Conservation (phyloP, 495 filamentous ascomycete genomes). For the Trichocladium antarcticum region DNA sequence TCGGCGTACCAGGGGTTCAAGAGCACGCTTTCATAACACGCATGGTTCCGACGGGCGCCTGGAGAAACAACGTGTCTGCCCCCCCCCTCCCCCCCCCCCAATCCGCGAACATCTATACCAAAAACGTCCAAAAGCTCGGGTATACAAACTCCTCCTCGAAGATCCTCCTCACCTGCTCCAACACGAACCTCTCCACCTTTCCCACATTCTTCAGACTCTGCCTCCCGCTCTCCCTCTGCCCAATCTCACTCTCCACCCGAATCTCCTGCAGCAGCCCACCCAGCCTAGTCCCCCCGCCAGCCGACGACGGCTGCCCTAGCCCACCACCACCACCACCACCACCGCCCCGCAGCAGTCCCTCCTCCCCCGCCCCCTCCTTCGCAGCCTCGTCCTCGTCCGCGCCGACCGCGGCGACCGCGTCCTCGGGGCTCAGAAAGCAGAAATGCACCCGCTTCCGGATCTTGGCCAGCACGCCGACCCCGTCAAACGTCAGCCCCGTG, state of each 20-base stretch:
- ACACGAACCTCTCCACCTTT: constrained; percentile 93
- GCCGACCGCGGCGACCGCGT: constrained; percentile 59
- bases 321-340: constrained; percentile 4
- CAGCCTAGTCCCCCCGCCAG: constrained; percentile 28
- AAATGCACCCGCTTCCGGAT: constrained; percentile 77
- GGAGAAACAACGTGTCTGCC: too few species aligned
- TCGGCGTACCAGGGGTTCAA: constrained; percentile 90
- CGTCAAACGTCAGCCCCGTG: constrained; percentile 88
- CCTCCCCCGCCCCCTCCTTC: constrained; percentile 20
- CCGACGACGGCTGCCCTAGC: constrained; percentile 19
- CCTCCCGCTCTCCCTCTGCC: constrained; percentile 76
- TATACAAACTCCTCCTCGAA: constrained; percentile 98
- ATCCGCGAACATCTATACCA: constrained; percentile 50
- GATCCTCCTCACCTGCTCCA: constrained; percentile 90
- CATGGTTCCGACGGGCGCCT: not conserved
- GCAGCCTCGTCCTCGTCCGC: constrained; percentile 27
- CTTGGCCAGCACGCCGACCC: constrained; percentile 81
- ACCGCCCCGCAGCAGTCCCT: constrained; percentile 5
- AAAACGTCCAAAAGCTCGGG: constrained; percentile 95
- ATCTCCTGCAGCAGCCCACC: constrained; percentile 83
- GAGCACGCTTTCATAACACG: constrained; percentile 29
- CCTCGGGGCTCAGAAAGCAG: constrained; percentile 82
- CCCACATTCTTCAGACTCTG: constrained; percentile 96
- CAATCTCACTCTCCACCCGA: constrained; percentile 93
- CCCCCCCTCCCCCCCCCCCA: too few species aligned